phyloP scores from a whole-genome alignment of 495 filamentous ascomycete genomes.

The Penicillium pancosmium region DNA sequence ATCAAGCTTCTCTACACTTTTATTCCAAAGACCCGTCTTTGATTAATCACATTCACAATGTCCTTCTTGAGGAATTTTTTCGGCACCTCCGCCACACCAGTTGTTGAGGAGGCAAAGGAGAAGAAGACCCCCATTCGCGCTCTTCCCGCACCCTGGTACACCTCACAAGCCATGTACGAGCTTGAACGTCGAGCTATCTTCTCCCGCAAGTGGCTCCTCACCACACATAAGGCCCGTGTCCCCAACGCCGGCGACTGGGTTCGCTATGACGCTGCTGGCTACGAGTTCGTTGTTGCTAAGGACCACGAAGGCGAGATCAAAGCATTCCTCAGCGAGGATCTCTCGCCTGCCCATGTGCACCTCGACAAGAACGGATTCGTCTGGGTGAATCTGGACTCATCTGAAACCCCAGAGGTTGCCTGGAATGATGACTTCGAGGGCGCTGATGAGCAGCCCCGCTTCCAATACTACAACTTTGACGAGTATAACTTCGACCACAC shows the following conservation, averaged over 20 bases:
- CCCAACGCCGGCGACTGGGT: constrained; percentile 48
- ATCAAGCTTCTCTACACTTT: constrained; percentile 26
- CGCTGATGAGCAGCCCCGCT: constrained; percentile 43
- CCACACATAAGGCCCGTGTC: constrained; percentile 50
- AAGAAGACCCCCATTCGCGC: constrained; percentile 35
- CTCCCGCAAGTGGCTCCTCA: constrained; percentile 50
- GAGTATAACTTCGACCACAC: constrained; percentile 50
- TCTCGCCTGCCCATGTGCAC: constrained; percentile 43
- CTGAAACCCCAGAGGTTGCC: constrained; percentile 32
- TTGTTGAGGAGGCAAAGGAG: constrained; percentile 15
- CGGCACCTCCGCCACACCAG: constrained; percentile 24
- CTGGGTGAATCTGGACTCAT: constrained; percentile 50
- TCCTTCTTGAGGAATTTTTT: constrained; percentile 36
- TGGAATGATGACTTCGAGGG: constrained; percentile 48
- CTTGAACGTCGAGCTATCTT: constrained; percentile 53
- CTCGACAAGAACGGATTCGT: constrained; percentile 51
- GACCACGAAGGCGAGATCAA: constrained; percentile 48
- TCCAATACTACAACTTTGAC: constrained; percentile 46
- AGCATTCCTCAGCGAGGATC: constrained; percentile 50
- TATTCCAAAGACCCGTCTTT: constrained; percentile 14
- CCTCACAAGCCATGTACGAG: constrained; percentile 48
- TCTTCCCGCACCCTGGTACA: constrained; percentile 51
- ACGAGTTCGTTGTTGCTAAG: constrained; percentile 45
- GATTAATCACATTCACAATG: constrained; percentile 21
- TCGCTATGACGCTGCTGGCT: constrained; percentile 47